Evolutionary conservation across 306 rosid genomes (phyloP), one percentile per base, ranked within the genome.

Genomic region (Malus asiatica): DNA sequence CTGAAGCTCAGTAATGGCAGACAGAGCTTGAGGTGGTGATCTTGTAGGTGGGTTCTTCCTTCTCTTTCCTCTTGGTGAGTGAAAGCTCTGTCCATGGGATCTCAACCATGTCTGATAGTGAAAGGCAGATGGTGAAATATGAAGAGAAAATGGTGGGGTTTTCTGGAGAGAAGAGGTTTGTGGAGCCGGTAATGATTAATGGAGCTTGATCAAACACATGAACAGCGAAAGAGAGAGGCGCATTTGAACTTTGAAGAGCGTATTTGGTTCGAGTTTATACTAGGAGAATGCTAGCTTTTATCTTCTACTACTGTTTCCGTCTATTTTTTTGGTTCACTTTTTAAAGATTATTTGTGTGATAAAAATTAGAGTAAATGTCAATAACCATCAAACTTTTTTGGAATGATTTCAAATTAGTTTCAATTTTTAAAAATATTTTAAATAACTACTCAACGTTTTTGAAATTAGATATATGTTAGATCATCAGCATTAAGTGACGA

Each of bases 1-100:
- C 65, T 82, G 20, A 75, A 74, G 46, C 70, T 83, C 73, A 85
- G 78, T 66, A 88, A 72, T 11, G 91, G 87, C 33, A 79, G 79
- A 81, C 82, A 83, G 68, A 73, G 89, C 80, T 86, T 83, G 62
- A 79, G 79, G 35, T 79, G 84, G 2, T 72, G 97, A 69, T 86
- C 83, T 61, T 83, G 88, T 23, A 81, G 86, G 62, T 83, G 91
- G 76, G 82, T 70, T 76, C 73, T 73, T 76, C 71, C 82, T 58
- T 84, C 80, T 81, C 82, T 81, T 65, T 75, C 84, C 74, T 77
- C 78, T 72, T 79, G 91, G 83, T 87, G 83, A 80, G 81, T 74
- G 82, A 74, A 67, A 77, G 87, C 83, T 80, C 71, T 68, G 76
- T 90, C 97, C 97, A 90, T 88, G 88, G 59, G 87, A 65, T 57